phyloP scores from a whole-genome alignment of 352 stramenopile genomes.

The Pelagophyceae sp. region DNA sequence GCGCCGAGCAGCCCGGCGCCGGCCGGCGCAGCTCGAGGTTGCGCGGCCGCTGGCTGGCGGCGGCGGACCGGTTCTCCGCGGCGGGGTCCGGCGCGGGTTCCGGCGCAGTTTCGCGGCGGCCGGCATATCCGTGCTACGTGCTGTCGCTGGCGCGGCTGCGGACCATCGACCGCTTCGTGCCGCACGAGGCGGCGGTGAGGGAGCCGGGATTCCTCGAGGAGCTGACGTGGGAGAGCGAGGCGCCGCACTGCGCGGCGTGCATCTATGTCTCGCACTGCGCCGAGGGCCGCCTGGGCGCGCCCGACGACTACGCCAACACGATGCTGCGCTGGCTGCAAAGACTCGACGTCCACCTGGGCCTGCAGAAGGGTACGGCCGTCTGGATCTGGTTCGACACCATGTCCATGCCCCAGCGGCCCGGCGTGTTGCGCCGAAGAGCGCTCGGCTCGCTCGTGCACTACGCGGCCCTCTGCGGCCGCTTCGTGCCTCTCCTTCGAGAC shows the following conservation, averaged over 20 bases:
- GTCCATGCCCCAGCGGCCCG: not conserved
- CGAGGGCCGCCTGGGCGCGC: not conserved
- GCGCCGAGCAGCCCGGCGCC: not conserved
- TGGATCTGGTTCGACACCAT: constrained; percentile 9
- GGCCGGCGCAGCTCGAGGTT: not conserved
- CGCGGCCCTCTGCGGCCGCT: not conserved
- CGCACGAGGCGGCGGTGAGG: not conserved
- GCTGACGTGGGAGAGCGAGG: not conserved
- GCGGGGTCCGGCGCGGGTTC: not conserved
- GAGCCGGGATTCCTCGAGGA: not conserved
- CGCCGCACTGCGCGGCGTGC: not conserved
- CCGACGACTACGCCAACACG: not conserved
- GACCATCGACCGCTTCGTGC: not conserved
- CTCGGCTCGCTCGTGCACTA: not conserved
- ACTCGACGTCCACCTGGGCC: not conserved
- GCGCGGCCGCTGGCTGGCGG: not conserved
- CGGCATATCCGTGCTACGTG: constrained; percentile 6
- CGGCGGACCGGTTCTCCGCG: too few relatives aligned
- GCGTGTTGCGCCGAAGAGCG: not conserved
- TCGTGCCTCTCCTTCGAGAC: not conserved
- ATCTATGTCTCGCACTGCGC: not conserved
- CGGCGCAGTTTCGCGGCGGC: not conserved
- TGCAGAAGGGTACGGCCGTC: not conserved
- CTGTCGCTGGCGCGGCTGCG: not conserved
- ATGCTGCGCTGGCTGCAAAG: not conserved